Evolutionary conservation across 169 alveolate genomes (phyloP).

Genomic region (Plasmodium gonderi): DNA sequence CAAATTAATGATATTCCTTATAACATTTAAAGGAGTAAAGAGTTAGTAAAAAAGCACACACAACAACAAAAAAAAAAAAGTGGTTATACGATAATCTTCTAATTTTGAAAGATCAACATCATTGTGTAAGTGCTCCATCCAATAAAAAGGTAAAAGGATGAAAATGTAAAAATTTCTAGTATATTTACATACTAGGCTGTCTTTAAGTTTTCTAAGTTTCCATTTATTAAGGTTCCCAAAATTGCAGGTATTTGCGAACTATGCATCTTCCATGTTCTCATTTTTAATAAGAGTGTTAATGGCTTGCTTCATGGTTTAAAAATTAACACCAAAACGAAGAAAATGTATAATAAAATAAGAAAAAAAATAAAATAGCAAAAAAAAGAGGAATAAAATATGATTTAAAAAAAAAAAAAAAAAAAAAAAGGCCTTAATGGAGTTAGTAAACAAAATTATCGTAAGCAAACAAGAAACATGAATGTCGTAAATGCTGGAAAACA

Average conservation of each 20-base stretch:
- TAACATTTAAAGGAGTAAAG: not conserved
- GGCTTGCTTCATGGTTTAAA: not conserved
- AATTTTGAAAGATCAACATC: slow-evolving; percentile 29
- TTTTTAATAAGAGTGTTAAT: not conserved
- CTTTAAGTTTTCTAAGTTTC: not conserved
- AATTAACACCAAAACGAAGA: not conserved
- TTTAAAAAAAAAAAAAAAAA: not conserved
- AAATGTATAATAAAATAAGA: not conserved
- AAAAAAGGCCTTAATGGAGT: not conserved
- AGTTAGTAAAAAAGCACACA: not conserved
- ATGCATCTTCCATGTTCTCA: not conserved
- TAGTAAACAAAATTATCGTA: not conserved
- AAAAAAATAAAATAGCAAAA: not conserved
- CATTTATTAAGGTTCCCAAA: not conserved
- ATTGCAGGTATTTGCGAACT: not conserved
- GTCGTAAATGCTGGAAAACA: not conserved
- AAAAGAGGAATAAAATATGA: not conserved
- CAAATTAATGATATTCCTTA: not conserved
- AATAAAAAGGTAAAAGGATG: not conserved
- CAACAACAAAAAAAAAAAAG: not conserved
- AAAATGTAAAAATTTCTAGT: not conserved
- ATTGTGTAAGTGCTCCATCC: slow-evolving; percentile 11
- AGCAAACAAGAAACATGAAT: not conserved
- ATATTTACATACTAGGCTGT: not conserved
- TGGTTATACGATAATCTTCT: slow-evolving; percentile 1